Evolutionary conservation across 2,329 filamentous ascomycete genomes (phyloP).

Genomic region (Eutypa lata): DNA sequence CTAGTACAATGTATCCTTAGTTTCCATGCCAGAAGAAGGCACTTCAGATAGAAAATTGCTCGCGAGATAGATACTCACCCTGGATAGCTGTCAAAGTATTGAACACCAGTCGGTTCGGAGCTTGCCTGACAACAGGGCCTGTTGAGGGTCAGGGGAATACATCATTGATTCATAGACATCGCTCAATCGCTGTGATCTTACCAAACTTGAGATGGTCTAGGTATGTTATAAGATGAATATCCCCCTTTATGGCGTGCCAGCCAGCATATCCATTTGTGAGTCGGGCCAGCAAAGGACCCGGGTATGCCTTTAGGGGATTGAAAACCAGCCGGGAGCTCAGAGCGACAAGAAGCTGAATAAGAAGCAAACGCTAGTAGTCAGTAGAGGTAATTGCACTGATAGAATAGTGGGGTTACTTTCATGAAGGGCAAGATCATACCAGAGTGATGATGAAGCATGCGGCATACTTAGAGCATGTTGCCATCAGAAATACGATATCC

Average conservation of each 20-base stretch:
- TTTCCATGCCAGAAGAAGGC: neutral
- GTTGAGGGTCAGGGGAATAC: neutral
- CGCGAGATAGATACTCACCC: slow-evolving; percentile 1
- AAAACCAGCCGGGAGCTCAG: neutral
- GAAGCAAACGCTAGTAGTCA: neutral
- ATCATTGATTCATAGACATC: neutral
- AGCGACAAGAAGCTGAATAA: neutral
- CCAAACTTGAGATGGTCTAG: slow-evolving; percentile 7
- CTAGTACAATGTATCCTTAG: neutral
- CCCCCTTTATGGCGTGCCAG: slow-evolving; percentile 2
- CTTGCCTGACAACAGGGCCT: slow-evolving; percentile 7
- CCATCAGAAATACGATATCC: neutral
- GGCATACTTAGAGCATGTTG: neutral
- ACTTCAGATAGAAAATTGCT: neutral
- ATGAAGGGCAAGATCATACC: neutral
- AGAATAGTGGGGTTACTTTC: neutral
- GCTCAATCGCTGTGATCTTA: neutral
- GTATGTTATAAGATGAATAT: slow-evolving; percentile 5
- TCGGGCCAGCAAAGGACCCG: slow-evolving; percentile 6
- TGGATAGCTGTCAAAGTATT: slow-evolving; percentile 9
- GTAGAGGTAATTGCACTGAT: neutral
- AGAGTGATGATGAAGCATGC: neutral
- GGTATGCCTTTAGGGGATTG: neutral
- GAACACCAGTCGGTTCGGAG: slow-evolving; percentile 11
- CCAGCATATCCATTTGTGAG: slow-evolving; percentile 5